These are phyloP conservation scores for Scutellaria galericulata DNA, from an alignment of 257 asterid species.

Conservation along the genomic window DNA sequence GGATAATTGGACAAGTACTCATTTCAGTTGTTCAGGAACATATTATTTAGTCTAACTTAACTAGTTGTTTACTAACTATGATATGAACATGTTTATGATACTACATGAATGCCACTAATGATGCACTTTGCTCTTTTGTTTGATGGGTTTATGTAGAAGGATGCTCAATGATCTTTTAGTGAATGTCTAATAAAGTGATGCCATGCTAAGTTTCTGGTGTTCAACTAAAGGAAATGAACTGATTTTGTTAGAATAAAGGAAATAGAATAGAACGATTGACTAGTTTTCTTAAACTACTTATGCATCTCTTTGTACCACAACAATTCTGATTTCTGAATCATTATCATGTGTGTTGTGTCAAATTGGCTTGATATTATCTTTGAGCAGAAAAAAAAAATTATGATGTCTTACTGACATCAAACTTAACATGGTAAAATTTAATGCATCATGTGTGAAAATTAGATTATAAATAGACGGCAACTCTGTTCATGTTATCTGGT, in stretches of 20 bases:
- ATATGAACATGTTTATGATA: slow-evolving; percentile 16
- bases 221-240: slow-evolving; percentile 8
- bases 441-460: slow-evolving; percentile 2
- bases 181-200: background rate
- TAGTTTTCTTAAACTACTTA: background rate
- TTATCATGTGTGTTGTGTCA: background rate
- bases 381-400: slow-evolving; percentile 9
- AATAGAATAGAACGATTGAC: background rate
- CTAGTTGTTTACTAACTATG: background rate
- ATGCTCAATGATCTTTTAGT: slow-evolving; percentile 10
- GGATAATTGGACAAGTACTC: slow-evolving; percentile 16
- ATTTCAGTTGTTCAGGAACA: background rate
- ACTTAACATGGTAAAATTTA: background rate
- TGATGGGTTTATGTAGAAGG: slow-evolving; percentile 19
- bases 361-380: slow-evolving; percentile 9
- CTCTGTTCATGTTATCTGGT: background rate
- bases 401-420: slow-evolving; percentile 7
- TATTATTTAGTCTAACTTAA: background rate
- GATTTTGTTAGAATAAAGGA: background rate
- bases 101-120: slow-evolving; percentile 19
- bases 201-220: slow-evolving; percentile 13
- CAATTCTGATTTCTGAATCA: slow-evolving; percentile 8
- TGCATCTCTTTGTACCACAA: slow-evolving; percentile 11
- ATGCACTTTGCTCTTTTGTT: background rate
- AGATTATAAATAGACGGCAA: background rate